Evolutionary conservation across 352 stramenopile species (phyloP).

Genomic region (Phytophthora foliorum): DNA sequence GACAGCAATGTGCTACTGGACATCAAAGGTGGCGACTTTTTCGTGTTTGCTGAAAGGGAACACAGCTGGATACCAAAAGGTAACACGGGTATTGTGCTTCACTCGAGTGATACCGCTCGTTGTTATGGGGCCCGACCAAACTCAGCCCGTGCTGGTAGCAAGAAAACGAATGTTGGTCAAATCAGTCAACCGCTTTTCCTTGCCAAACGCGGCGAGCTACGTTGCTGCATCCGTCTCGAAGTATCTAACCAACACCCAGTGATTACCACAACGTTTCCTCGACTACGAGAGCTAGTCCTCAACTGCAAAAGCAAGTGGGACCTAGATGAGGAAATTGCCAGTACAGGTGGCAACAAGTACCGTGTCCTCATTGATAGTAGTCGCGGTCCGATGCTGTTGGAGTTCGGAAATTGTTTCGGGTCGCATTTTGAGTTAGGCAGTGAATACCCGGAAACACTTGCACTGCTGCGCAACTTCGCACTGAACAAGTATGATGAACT

Average conservation of each 20-base stretch:
- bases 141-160: conserved; percentile 68
- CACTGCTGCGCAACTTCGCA: conserved; percentile 68
- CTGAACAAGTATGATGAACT: conserved; percentile 69
- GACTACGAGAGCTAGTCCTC: conserved; percentile 62
- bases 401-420: conserved; percentile 85
- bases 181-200: conserved; percentile 54
- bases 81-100: conserved; percentile 78
- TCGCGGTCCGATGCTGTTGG: conserved; percentile 79
- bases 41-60: conserved; percentile 47
- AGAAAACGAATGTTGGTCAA: conserved; percentile 39
- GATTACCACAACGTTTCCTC: conserved; percentile 38
- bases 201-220: conserved; percentile 67
- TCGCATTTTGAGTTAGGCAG: conserved; percentile 66
- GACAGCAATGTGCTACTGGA: conserved; percentile 67
- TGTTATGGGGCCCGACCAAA: conserved; percentile 72
- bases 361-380: conserved; percentile 82
- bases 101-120: conserved; percentile 66
- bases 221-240: conserved; percentile 77
- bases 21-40: conserved; percentile 80
- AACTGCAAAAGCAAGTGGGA: conserved; percentile 86
- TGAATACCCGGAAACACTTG: conserved; percentile 65
- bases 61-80: conserved; percentile 71
- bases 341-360: conserved; percentile 80
- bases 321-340: conserved; percentile 79
- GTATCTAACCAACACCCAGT: conserved; percentile 50